These are phyloP conservation scores for Colletotrichum limetticola DNA, from an alignment of 2,329 filamentous ascomycete species.

Conservation along the genomic window DNA sequence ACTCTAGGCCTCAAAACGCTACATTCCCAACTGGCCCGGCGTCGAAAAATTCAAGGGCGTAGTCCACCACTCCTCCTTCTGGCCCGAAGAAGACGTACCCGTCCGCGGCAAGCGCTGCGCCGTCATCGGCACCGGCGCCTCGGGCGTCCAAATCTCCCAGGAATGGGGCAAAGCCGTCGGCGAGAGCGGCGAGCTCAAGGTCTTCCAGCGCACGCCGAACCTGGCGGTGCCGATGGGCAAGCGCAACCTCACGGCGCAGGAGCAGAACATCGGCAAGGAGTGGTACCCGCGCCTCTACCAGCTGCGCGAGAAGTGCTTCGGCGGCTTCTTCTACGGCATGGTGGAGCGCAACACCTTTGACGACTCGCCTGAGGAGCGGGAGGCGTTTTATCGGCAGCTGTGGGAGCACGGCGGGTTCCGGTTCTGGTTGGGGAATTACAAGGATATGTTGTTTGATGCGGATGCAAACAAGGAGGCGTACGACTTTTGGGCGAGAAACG, in stretches of 20 bases:
- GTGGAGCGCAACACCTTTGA: slow-evolving; percentile 65
- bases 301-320: slow-evolving; percentile 61
- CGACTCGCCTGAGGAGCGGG: slow-evolving; percentile 59
- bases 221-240: slow-evolving; percentile 68
- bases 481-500: slow-evolving; percentile 65
- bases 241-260: slow-evolving; percentile 49
- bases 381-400: slow-evolving; percentile 58
- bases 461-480: slow-evolving; percentile 65
- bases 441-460: slow-evolving; percentile 57
- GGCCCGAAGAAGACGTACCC: slow-evolving; percentile 67
- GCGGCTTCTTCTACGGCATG: slow-evolving; percentile 68
- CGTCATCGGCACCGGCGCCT: slow-evolving; percentile 73
- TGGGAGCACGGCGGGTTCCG: slow-evolving; percentile 65
- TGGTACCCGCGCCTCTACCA: slow-evolving; percentile 63
- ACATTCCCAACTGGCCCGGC: slow-evolving; percentile 70
- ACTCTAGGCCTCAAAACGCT: slow-evolving; percentile 63
- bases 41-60: slow-evolving; percentile 69
- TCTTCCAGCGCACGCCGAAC: slow-evolving; percentile 77
- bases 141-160: slow-evolving; percentile 73
- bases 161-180: slow-evolving; percentile 58
- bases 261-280: slow-evolving; percentile 59
- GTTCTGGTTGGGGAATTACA: slow-evolving; percentile 65
- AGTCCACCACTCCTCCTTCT: slow-evolving; percentile 69
- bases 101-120: slow-evolving; percentile 68
- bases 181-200: slow-evolving; percentile 60